phyloP scores from a whole-genome alignment of 2,329 filamentous ascomycete species.

The Lithohypha guttulata region DNA sequence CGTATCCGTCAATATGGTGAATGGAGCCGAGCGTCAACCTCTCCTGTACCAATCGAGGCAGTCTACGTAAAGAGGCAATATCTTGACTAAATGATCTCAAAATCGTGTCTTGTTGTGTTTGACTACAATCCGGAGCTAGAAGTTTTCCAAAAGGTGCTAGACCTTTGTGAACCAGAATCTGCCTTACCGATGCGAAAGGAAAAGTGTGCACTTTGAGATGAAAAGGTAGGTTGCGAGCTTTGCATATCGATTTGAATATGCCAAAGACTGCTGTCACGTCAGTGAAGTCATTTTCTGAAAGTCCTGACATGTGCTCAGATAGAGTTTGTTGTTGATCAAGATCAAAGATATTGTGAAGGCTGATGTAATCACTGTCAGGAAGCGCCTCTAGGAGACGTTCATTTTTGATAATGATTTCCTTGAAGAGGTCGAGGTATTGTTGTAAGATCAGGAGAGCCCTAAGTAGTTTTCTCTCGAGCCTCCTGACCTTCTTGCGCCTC shows the following conservation, averaged over 20 bases:
- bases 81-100: neutral
- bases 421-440: conserved; percentile 2
- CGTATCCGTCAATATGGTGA: conserved; percentile 4
- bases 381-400: neutral
- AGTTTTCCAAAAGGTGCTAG: conserved; percentile 6
- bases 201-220: neutral
- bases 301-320: conserved; percentile 1
- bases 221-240: conserved; percentile 7
- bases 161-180: conserved; percentile 8
- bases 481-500: neutral
- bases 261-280: conserved; percentile 5
- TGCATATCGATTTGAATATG: conserved; percentile 6
- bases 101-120: neutral
- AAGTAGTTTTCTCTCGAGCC: neutral
- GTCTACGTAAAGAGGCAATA: conserved; percentile 1
- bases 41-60: neutral
- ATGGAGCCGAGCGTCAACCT: neutral
- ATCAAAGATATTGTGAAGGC: conserved; percentile 7
- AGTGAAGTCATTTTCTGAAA: conserved; percentile 6
- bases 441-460: conserved; percentile 1
- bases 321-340: conserved; percentile 6
- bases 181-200: conserved; percentile 11
- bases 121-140: neutral
- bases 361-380: conserved; percentile 5
- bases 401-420: conserved; percentile 1